These are phyloP conservation scores for Fagopyrum homotropicum DNA, from an alignment of 148 eudicot genomes.

Conservation along the genomic window DNA sequence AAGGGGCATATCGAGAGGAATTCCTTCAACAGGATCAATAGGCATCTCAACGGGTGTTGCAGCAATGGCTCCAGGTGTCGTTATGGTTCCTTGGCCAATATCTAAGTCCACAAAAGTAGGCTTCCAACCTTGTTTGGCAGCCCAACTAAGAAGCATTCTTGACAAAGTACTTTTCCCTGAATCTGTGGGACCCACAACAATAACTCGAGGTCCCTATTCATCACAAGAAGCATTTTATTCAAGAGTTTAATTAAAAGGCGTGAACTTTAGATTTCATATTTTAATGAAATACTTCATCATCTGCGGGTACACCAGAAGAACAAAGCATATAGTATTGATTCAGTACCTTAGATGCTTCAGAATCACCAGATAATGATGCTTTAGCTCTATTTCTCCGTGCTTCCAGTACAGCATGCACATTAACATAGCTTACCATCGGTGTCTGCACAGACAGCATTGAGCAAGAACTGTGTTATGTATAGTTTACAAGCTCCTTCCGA, in stretches of 20 bases:
- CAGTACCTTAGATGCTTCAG: slow-evolving; percentile 63
- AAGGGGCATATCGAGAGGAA: slow-evolving; percentile 94
- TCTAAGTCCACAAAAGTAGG: slow-evolving; percentile 97
- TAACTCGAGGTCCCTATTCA: slow-evolving; percentile 84
- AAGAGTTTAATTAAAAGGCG: neutral
- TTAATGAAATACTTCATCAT: neutral
- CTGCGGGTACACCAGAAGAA: neutral
- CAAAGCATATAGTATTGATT: slow-evolving; percentile 5
- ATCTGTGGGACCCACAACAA: slow-evolving; percentile 96
- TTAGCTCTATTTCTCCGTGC: slow-evolving; percentile 84
- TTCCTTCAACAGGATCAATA: slow-evolving; percentile 96
- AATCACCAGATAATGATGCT: slow-evolving; percentile 59
- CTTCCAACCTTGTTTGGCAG: slow-evolving; percentile 97
- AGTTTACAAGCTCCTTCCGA: neutral
- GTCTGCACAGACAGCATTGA: slow-evolving; percentile 40
- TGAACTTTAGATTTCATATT: neutral
- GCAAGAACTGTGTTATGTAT: neutral
- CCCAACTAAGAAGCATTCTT: slow-evolving; percentile 98
- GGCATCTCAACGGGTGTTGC: slow-evolving; percentile 97
- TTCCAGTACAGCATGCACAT: slow-evolving; percentile 92
- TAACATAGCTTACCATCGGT: slow-evolving; percentile 90
- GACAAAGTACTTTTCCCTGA: slow-evolving; percentile 93
- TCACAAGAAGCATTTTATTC: neutral
- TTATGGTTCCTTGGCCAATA: slow-evolving; percentile 92
- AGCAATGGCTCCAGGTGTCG: slow-evolving; percentile 84